Evolutionary conservation across 306 rosid genomes (phyloP).

Genomic region (Phaseolus lunatus): DNA sequence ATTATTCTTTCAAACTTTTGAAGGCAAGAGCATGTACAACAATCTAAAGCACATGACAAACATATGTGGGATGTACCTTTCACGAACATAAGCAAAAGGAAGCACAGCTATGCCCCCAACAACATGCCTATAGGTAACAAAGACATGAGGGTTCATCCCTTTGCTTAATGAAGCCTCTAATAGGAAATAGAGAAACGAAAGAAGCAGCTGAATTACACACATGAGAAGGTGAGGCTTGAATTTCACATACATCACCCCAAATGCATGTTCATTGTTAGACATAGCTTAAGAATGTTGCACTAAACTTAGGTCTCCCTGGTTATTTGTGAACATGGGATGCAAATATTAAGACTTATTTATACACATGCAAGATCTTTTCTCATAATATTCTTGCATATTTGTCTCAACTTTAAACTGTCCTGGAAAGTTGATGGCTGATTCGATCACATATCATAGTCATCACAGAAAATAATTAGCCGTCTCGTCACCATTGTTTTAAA

Average conservation of each 20-base stretch:
- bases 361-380: not conserved
- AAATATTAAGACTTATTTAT: slow-evolving; percentile 18
- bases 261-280: slow-evolving; percentile 38
- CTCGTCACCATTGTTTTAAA: not conserved
- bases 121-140: slow-evolving; percentile 54
- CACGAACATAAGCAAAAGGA: slow-evolving; percentile 62
- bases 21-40: not conserved
- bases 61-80: slow-evolving; percentile 48
- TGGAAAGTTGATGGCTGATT: slow-evolving; percentile 9
- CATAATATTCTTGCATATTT: slow-evolving; percentile 18
- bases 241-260: slow-evolving; percentile 36
- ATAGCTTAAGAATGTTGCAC: slow-evolving; percentile 40
- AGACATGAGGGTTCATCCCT: slow-evolving; percentile 61
- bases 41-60: slow-evolving; percentile 14
- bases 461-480: not conserved
- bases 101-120: slow-evolving; percentile 48
- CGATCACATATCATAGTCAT: not conserved
- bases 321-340: slow-evolving; percentile 33
- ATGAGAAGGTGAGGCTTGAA: slow-evolving; percentile 54
- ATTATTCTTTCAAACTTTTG: not conserved
- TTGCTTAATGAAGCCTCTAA: slow-evolving; percentile 49
- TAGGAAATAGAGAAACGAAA: slow-evolving; percentile 50
- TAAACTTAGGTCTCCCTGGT: slow-evolving; percentile 5
- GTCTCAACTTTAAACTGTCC: slow-evolving; percentile 17
- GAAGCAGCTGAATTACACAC: slow-evolving; percentile 44